These are phyloP conservation scores for Mortierella antarctica DNA, from an alignment of 192 early-diverging fungal species.

Conservation along the genomic window DNA sequence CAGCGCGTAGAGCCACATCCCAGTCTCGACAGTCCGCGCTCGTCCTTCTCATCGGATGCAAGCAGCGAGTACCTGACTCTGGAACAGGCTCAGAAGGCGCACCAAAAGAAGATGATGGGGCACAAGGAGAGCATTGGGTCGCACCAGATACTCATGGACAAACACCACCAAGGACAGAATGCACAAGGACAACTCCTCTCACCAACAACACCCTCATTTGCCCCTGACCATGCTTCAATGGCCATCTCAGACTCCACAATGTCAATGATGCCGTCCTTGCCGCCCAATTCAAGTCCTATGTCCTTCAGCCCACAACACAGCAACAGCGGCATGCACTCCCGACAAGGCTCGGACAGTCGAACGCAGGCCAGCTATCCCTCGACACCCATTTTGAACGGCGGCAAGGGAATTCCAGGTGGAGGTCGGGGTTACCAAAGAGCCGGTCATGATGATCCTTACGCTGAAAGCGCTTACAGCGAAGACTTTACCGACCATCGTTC, in stretches of 20 bases:
- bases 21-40: slow-evolving; percentile 5
- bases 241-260: slow-evolving; percentile 48
- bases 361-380: background rate
- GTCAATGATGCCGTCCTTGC: slow-evolving; percentile 42
- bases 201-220: slow-evolving; percentile 3
- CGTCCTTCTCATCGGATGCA: slow-evolving; percentile 25
- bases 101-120: slow-evolving; percentile 40
- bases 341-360: background rate
- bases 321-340: background rate
- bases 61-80: slow-evolving; percentile 26
- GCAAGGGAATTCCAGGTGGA: too few relatives aligned
- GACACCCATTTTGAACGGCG: too few relatives aligned
- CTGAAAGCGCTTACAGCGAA: slow-evolving; percentile 28
- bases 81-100: slow-evolving; percentile 41
- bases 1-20: background rate
- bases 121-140: slow-evolving; percentile 41
- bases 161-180: background rate
- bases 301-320: background rate
- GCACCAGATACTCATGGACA: slow-evolving; percentile 2
- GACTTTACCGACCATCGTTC: slow-evolving; percentile 19
- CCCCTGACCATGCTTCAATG: slow-evolving; percentile 28
- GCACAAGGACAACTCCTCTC: slow-evolving; percentile 8
- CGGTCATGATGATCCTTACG: slow-evolving; percentile 33
- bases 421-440: too few relatives aligned
- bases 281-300: slow-evolving; percentile 19